Conservation (phyloP, 1,139 yeast species). For the Taphrina populina region DNA sequence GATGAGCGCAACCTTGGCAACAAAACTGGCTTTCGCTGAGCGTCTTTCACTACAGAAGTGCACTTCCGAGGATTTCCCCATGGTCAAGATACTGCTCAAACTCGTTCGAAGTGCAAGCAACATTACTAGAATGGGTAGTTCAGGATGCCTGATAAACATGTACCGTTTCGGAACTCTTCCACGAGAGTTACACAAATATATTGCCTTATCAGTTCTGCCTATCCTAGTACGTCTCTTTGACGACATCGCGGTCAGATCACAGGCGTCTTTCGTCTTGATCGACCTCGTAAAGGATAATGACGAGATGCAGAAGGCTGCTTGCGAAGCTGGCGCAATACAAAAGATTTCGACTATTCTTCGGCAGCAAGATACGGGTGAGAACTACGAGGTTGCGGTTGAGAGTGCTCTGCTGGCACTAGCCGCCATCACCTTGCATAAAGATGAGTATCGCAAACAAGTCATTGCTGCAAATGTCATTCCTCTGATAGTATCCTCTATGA, state of each 20-base stretch:
- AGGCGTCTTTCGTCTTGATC: constrained; percentile 41
- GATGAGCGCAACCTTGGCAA: constrained; percentile 37
- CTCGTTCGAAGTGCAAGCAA: constrained; percentile 42
- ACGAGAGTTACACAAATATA: constrained; percentile 38
- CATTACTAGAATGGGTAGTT: constrained; percentile 44
- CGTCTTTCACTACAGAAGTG: constrained; percentile 35
- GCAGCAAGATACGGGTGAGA: constrained; percentile 40
- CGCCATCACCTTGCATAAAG: constrained; percentile 45
- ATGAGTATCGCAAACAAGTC: constrained; percentile 44
- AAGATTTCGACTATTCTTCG: constrained; percentile 41
- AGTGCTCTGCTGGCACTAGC: constrained; percentile 44
- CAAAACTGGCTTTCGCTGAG: constrained; percentile 43
- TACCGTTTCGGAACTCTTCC: constrained; percentile 40
- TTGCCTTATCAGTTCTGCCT: constrained; percentile 44
- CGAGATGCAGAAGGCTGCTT: constrained; percentile 44
- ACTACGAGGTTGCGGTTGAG: constrained; percentile 39
- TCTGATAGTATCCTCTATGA: constrained; percentile 42
- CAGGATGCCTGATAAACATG: constrained; percentile 44
- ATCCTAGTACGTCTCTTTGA: constrained; percentile 45
- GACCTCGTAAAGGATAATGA: constrained; percentile 38
- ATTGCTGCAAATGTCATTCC: constrained; percentile 44
- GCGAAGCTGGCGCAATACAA: constrained; percentile 45
- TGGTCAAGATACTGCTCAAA: constrained; percentile 40
- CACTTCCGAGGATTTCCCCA: constrained; percentile 38
- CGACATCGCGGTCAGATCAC: constrained; percentile 35